Conservation (phyloP, 345 rosid genomes). For the Boechera divaricarpa region DNA sequence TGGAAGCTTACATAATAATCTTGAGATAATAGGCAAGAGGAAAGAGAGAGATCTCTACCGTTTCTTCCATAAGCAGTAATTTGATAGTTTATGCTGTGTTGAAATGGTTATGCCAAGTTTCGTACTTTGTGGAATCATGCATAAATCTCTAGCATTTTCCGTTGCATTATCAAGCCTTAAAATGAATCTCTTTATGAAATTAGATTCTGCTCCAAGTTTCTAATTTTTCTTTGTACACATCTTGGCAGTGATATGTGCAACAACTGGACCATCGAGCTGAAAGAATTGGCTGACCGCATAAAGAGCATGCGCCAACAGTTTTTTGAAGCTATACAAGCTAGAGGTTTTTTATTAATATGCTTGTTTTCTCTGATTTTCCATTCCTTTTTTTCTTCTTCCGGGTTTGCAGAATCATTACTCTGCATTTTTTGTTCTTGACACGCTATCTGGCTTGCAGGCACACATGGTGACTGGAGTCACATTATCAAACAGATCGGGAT, state of each 20-base stretch:
- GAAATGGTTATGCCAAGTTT: slow-evolving; percentile 1
- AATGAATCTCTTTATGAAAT: neutral
- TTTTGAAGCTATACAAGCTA: slow-evolving; percentile 59
- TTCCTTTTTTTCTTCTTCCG: neutral
- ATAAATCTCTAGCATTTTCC: neutral
- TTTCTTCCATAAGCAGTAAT: neutral
- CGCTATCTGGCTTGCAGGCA: slow-evolving; percentile 51
- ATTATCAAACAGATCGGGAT: slow-evolving; percentile 78
- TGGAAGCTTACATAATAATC: neutral
- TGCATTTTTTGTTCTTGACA: slow-evolving; percentile 14
- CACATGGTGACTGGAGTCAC: slow-evolving; percentile 89
- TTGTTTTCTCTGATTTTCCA: slow-evolving; percentile 4
- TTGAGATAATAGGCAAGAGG: slow-evolving; percentile 5
- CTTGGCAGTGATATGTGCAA: slow-evolving; percentile 59
- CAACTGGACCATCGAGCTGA: slow-evolving; percentile 75
- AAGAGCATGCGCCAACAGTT: slow-evolving; percentile 73
- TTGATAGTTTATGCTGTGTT: slow-evolving; percentile 13
- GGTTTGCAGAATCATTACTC: too few relatives aligned
- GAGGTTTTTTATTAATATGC: slow-evolving; percentile 47
- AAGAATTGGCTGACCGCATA: slow-evolving; percentile 78
- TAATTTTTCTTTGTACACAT: slow-evolving; percentile 16
- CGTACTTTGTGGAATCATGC: slow-evolving; percentile 1
- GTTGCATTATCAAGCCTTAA: neutral
- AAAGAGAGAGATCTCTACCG: neutral
- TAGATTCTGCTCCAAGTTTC: slow-evolving; percentile 26